These are phyloP conservation scores for Gyromitra esculenta DNA, from an alignment of 2,329 filamentous ascomycete species.

Conservation along the genomic window DNA sequence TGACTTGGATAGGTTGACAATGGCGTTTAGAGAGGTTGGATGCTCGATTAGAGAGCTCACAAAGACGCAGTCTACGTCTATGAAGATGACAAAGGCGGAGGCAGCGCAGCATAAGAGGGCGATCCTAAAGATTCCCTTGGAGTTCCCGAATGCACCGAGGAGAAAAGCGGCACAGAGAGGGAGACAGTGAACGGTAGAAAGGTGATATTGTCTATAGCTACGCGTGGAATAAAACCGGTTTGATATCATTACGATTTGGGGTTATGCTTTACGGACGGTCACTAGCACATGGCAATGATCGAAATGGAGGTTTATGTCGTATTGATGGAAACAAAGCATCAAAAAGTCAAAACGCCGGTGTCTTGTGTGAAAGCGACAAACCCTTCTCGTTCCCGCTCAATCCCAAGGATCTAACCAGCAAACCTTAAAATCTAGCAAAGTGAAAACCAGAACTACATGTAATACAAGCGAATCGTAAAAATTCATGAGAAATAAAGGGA, in stretches of 20 bases:
- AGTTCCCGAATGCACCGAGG: constrained; percentile 75
- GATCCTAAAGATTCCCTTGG: constrained; percentile 77
- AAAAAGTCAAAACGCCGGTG: not conserved
- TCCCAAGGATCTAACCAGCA: constrained; percentile 26
- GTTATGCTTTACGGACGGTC: not conserved
- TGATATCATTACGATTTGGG: not conserved
- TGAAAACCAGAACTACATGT: constrained; percentile 12
- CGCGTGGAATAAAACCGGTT: not conserved
- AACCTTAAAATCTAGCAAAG: constrained; percentile 21
- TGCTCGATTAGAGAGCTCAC: constrained; percentile 68
- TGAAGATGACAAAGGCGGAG: constrained; percentile 70
- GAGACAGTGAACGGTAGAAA: constrained; percentile 19
- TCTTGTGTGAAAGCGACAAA: constrained; percentile 7
- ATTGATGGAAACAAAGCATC: not conserved
- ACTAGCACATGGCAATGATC: not conserved
- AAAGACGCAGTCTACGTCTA: constrained; percentile 64
- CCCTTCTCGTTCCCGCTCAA: not conserved
- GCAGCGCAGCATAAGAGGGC: constrained; percentile 72
- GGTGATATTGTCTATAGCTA: not conserved
- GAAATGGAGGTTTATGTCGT: not conserved
- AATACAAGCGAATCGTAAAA: constrained; percentile 1
- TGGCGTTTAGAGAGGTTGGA: constrained; percentile 71
- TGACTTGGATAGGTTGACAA: constrained; percentile 32
- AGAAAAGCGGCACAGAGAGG: constrained; percentile 58
- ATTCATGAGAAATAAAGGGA: not conserved